These are phyloP conservation scores for Apiotrichum porosum DNA, from an alignment of 1,284 basidiomycete species.

Conservation along the genomic window DNA sequence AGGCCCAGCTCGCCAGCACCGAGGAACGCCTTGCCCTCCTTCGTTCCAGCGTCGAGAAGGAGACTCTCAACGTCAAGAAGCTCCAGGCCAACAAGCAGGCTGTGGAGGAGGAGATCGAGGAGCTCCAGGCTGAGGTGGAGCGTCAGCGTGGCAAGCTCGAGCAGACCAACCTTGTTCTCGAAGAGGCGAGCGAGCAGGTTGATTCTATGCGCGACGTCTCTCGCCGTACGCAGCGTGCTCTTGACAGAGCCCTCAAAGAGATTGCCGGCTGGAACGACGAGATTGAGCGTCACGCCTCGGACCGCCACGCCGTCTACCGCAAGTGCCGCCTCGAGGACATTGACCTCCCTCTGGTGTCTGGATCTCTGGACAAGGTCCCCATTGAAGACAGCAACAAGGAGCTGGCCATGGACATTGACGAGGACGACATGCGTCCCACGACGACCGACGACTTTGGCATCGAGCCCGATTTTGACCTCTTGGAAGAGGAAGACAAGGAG, in stretches of 20 bases:
- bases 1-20: constrained; percentile 62
- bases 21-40: constrained; percentile 62
- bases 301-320: constrained; percentile 81
- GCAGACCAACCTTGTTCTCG: constrained; percentile 49
- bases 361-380: constrained; percentile 66
- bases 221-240: constrained; percentile 62
- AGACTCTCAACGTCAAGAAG: constrained; percentile 57
- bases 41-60: constrained; percentile 56
- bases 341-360: constrained; percentile 66
- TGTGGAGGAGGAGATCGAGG: constrained; percentile 62
- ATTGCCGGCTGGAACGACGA: constrained; percentile 86
- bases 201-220: constrained; percentile 72
- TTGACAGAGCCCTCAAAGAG: constrained; percentile 86
- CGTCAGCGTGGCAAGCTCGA: constrained; percentile 60
- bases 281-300: constrained; percentile 81
- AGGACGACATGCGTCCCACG: constrained; percentile 66
- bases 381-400: constrained; percentile 78
- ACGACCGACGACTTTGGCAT: constrained; percentile 79
- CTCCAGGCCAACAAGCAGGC: constrained; percentile 57
- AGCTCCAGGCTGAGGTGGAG: constrained; percentile 59
- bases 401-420: constrained; percentile 71
- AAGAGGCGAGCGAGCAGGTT: constrained; percentile 54
- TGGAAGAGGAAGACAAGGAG: constrained; percentile 81
- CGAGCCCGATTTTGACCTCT: constrained; percentile 74
- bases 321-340: constrained; percentile 93